Conservation (phyloP, 1,284 basidiomycete genomes). For the Agroathelia rolfsii region DNA sequence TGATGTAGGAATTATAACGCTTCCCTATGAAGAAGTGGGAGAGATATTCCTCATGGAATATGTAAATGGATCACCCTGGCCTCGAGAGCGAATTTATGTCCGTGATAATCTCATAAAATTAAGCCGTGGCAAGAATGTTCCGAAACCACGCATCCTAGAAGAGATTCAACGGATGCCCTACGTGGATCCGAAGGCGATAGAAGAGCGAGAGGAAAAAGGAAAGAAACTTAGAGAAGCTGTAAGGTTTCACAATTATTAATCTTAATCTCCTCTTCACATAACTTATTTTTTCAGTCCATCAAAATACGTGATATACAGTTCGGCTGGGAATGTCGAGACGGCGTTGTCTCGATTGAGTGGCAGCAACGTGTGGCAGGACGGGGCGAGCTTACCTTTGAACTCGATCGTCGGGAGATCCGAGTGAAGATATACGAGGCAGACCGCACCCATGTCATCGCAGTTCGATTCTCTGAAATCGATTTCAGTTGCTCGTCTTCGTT, state of each 20-base stretch:
- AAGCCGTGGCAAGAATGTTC: conserved; percentile 20
- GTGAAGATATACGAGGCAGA: conserved; percentile 20
- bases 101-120: conserved; percentile 28
- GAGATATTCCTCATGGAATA: conserved; percentile 35
- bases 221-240: conserved; percentile 20
- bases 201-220: conserved; percentile 26
- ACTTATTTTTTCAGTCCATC: no score
- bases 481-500: conserved; percentile 23
- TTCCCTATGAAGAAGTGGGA: conserved; percentile 32
- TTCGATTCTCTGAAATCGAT: conserved; percentile 35
- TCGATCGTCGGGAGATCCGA: conserved; percentile 37
- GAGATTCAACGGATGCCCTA: conserved; percentile 34
- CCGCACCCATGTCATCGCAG: conserved; percentile 26
- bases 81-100: conserved; percentile 17
- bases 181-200: conserved; percentile 28
- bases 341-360: conserved; percentile 47
- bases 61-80: conserved; percentile 19
- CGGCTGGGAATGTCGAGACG: conserved; percentile 46
- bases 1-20: no score
- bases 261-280: no score
- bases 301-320: conserved; percentile 35
- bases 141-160: conserved; percentile 29
- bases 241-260: conserved; percentile 17
- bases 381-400: conserved; percentile 27
- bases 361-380: conserved; percentile 21